Evolutionary conservation across 108 stramenopile genomes (phyloP).

Genomic region (Nitzschia sp.): DNA sequence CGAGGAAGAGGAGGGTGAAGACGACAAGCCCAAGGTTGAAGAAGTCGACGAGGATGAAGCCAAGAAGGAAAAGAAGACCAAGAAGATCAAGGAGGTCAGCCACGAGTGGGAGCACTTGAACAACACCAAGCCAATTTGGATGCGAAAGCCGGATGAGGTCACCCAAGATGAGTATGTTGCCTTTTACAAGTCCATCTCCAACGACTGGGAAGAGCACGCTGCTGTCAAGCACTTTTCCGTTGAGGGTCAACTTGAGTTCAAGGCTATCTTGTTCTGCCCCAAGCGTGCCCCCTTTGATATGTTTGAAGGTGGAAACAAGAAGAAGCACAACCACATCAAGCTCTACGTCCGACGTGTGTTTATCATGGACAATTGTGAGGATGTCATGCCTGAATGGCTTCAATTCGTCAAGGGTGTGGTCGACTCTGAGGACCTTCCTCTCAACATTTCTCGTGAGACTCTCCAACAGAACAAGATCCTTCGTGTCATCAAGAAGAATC

Average conservation of each 20-base stretch:
- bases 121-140: constrained; percentile 99
- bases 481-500: constrained; percentile 99
- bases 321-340: constrained; percentile 99
- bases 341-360: constrained; percentile 99
- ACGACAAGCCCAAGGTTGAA: constrained; percentile 93
- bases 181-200: constrained; percentile 99
- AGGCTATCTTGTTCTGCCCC: constrained; percentile 97
- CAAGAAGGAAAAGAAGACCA: constrained; percentile 98
- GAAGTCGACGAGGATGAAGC: constrained; percentile 97
- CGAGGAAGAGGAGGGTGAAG: constrained; percentile 93
- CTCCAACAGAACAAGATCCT: constrained; percentile 99
- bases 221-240: constrained; percentile 99
- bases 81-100: constrained; percentile 99
- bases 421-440: constrained; percentile 99
- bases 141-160: constrained; percentile 99
- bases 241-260: constrained; percentile 99
- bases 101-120: constrained; percentile 99
- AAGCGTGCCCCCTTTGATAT: constrained; percentile 99
- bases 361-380: constrained; percentile 99
- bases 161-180: constrained; percentile 99
- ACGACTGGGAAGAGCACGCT: constrained; percentile 99
- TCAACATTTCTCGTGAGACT: constrained; percentile 99
- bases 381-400: constrained; percentile 99
- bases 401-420: constrained; percentile 99
- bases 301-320: constrained; percentile 99